Percentiles rank a stretch among this genome's conserved stretches.
Evolutionary conservation across 139 green algal genomes (phyloP).

Genomic region (Chlorella sp.): DNA sequence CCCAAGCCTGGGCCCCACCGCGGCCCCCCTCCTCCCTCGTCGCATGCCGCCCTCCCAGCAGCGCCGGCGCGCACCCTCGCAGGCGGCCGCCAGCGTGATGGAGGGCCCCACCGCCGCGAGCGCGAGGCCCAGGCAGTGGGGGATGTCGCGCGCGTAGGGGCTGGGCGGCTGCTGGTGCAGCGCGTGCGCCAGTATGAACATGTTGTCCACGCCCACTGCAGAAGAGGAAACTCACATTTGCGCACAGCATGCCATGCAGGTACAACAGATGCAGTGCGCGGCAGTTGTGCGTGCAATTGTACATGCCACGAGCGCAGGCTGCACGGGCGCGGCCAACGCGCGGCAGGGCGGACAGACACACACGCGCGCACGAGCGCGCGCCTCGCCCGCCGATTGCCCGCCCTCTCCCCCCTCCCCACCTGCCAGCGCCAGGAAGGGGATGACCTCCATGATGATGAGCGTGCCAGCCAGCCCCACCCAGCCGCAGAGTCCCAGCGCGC

Average conservation of each 20-base stretch:
- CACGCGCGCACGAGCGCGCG: too few relatives aligned
- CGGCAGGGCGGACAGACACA: too few relatives aligned
- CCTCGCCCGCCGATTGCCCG: too few relatives aligned
- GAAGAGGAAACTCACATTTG: background rate
- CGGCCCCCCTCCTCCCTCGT: too few relatives aligned
- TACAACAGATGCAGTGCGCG: too few relatives aligned
- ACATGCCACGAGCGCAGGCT: background rate
- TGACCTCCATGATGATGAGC: slow-evolving; percentile 89
- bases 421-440: slow-evolving; percentile 91
- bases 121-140: slow-evolving; percentile 63
- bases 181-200: slow-evolving; percentile 89
- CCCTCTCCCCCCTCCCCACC: background rate
- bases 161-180: slow-evolving; percentile 57
- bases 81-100: slow-evolving; percentile 89
- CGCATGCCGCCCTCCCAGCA: too few relatives aligned
- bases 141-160: slow-evolving; percentile 9
- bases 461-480: slow-evolving; percentile 57
- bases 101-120: slow-evolving; percentile 79
- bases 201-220: slow-evolving; percentile 94
- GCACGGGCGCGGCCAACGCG: background rate
- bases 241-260: background rate
- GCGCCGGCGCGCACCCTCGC: too few relatives aligned
- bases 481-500: slow-evolving; percentile 69
- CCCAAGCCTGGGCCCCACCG: too few relatives aligned
- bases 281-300: background rate